Percentiles rank a stretch among this genome's conserved stretches.
phyloP scores from a whole-genome alignment of 768 basidiomycete species.

The Cystofilobasidium ferigula region DNA sequence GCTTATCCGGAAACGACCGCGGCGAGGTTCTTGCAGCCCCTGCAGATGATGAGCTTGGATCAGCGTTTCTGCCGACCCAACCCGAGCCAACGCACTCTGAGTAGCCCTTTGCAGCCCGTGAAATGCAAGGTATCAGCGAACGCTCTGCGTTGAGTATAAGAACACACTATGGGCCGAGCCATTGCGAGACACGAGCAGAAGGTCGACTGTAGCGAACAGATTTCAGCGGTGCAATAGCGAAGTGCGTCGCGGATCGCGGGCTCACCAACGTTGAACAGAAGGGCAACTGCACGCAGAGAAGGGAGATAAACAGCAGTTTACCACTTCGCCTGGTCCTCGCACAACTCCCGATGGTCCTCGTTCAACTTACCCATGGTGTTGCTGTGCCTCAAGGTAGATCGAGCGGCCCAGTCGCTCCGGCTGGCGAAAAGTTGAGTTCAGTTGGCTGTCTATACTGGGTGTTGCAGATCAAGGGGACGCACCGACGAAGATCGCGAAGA shows the following conservation, averaged over 20 bases:
- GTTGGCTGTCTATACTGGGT: no score
- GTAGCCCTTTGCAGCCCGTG: neutral
- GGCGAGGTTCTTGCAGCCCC: slow-evolving; percentile 76
- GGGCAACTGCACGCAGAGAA: neutral
- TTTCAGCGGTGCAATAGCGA: slow-evolving; percentile 63
- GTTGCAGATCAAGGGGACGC: slow-evolving; percentile 24
- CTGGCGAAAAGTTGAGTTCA: no score
- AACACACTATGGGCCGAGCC: slow-evolving; percentile 25
- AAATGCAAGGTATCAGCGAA: neutral
- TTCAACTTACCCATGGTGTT: no score
- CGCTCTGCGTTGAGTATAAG: neutral
- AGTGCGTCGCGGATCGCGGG: neutral
- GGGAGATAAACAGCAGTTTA: no score
- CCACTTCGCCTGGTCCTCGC: no score
- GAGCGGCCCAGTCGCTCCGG: no score
- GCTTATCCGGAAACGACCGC: slow-evolving; percentile 56
- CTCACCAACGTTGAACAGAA: no score
- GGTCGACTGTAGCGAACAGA: slow-evolving; percentile 86
- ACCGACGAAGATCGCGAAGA: slow-evolving; percentile 45
- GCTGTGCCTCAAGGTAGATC: no score
- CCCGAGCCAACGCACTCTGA: slow-evolving; percentile 3
- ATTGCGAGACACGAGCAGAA: slow-evolving; percentile 69
- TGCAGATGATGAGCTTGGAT: slow-evolving; percentile 39
- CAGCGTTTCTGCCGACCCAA: neutral
- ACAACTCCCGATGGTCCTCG: no score